These are phyloP conservation scores for Kluyveromyces nonfermentans DNA, from an alignment of 805 yeast species.

Conservation along the genomic window DNA sequence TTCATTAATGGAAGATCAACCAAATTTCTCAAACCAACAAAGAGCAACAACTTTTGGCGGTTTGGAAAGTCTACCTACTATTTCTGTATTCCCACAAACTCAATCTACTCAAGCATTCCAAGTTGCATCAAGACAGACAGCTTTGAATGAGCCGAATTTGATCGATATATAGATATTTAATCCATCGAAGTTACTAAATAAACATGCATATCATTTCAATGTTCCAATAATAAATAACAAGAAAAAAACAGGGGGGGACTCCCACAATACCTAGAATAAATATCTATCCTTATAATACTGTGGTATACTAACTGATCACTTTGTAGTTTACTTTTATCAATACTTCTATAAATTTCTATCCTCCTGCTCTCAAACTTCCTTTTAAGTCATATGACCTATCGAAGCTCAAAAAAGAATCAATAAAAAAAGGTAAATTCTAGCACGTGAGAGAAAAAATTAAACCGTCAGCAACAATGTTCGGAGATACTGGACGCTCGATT, in stretches of 20 bases:
- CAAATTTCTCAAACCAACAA: conserved; percentile 2
- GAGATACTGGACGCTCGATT: not conserved
- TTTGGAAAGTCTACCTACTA: conserved; percentile 7
- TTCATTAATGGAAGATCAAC: not conserved
- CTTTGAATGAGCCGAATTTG: conserved; percentile 13
- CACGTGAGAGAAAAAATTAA: too few relatives aligned
- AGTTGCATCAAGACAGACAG: not conserved
- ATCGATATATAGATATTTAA: conserved; percentile 24
- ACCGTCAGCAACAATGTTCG: too few relatives aligned
- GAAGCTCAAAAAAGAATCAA: too few relatives aligned
- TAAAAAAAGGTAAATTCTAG: too few relatives aligned
- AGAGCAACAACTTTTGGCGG: conserved; percentile 7
- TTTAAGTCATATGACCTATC: too few relatives aligned
- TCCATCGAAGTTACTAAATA: not conserved
- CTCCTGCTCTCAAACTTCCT: too few relatives aligned
- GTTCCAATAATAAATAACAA: not conserved
- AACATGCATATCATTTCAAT: not conserved
- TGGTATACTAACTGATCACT: too few relatives aligned
- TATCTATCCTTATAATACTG: too few relatives aligned
- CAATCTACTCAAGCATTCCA: conserved; percentile 5
- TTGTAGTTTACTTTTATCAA: too few relatives aligned
- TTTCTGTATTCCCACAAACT: conserved; percentile 9
- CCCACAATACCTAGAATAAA: too few relatives aligned
- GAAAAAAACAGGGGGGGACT: too few relatives aligned
- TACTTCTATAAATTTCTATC: too few relatives aligned